phyloP scores from a whole-genome alignment of 305 asterid genomes.

The Nicotiana rustica region DNA sequence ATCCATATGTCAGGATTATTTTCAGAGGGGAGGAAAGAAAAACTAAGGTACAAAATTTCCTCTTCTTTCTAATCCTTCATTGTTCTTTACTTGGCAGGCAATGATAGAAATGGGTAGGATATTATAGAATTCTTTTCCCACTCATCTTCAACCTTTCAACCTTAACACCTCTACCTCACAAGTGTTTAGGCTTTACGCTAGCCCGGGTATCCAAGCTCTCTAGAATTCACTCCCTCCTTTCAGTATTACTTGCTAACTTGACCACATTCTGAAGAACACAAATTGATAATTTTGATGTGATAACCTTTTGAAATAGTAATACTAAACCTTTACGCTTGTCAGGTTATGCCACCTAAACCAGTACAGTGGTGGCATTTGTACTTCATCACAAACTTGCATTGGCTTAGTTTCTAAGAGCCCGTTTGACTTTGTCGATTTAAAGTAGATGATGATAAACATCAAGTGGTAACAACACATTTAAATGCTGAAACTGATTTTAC shows the following conservation, averaged over 20 bases:
- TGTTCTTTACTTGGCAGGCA: not conserved
- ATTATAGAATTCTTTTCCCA: not conserved
- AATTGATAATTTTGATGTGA: slow-evolving; percentile 20
- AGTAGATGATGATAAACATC: not conserved
- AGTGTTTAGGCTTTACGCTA: not conserved
- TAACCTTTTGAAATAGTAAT: not conserved
- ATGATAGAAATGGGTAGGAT: not conserved
- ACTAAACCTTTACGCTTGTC: not conserved
- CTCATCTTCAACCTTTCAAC: slow-evolving; percentile 21
- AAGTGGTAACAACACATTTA: not conserved
- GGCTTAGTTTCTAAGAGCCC: not conserved
- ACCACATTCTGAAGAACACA: not conserved
- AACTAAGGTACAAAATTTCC: slow-evolving; percentile 74
- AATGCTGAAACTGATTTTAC: not conserved
- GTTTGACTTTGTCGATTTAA: not conserved
- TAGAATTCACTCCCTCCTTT: not conserved
- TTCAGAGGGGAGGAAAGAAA: slow-evolving; percentile 92
- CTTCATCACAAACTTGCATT: not conserved
- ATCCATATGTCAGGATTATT: slow-evolving; percentile 81
- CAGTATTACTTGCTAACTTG: not conserved
- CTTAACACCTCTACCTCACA: slow-evolving; percentile 5
- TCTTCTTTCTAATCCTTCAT: slow-evolving; percentile 28
- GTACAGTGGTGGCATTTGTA: not conserved
- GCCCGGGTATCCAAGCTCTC: slow-evolving; percentile 3
- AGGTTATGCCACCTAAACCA: slow-evolving; percentile 12